Base-by-base conservation (phyloP, 1,284 basidiomycete species). In the Cryptococcus sp. region DNA sequence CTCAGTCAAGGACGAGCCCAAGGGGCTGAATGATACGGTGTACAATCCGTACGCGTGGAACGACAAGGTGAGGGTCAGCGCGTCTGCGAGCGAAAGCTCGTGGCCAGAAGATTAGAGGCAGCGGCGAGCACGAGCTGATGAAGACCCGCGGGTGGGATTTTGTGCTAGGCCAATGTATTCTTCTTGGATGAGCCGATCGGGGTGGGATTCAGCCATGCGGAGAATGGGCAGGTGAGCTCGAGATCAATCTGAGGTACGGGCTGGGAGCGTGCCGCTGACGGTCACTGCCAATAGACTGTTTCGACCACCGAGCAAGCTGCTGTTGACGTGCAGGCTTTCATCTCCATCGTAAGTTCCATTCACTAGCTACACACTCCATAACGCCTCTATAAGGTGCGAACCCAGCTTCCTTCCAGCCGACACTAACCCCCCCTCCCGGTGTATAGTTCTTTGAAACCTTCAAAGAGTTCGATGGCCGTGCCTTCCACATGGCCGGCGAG, bases 241-340 rank as follows among this genome's bases (percentile, higher is more conserved):
- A 3, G 15, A 28, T 6, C 12, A 8, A 20, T 35, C 35, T 36
- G 15, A 12, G 21, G 8, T 18, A 44, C 8, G 20, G 44, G 23
- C 46, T 33, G 35, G 8, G 23, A 18, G 4, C 50, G 20, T 20
- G 5, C 9, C 4, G 15, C 54, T 60, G 44, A 61, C 23, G 2
- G 12, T 33, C 12, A 16, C 18, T 38, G 2, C 20, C 36, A 38
- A 20, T 83, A 87, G 67, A 69, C 72, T 20, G 84, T 87, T 39
- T 83, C 83, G 46, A 77, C 69, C 1, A 86, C 87, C 0, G 87
- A 89, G 71, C 83, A 85, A 35, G 87, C 87, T 0, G 85, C 86
- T 4, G 81, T 81, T 60, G 85, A 89, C 70, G 77, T 89, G 20
- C 79, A 85, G 50, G 85, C 87, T 0, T 89, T 89, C 74, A 77